These are phyloP conservation scores for Didymella segeticola DNA, from an alignment of 2,329 filamentous ascomycete genomes.

Conservation along the genomic window DNA sequence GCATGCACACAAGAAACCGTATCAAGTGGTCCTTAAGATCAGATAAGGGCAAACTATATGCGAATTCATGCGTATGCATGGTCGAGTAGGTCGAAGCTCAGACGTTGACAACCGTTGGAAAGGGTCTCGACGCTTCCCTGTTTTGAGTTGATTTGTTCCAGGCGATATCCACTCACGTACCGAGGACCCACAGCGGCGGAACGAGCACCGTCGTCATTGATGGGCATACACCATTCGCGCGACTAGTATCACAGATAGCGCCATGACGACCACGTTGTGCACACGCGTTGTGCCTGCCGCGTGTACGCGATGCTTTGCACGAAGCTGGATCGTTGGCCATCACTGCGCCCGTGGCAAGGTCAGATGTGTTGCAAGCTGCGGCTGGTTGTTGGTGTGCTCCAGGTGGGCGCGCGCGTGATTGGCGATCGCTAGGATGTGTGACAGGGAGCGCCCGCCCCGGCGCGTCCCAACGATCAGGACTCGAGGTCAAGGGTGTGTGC, in stretches of 20 bases:
- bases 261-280: slow-evolving; percentile 12
- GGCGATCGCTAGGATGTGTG: slow-evolving; percentile 34
- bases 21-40: not conserved
- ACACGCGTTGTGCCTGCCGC: slow-evolving; percentile 12
- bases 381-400: slow-evolving; percentile 28
- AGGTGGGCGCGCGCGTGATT: slow-evolving; percentile 25
- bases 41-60: not conserved
- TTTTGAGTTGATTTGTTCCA: slow-evolving; percentile 7
- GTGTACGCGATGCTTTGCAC: slow-evolving; percentile 14
- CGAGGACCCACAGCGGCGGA: slow-evolving; percentile 14
- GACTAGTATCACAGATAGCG: slow-evolving; percentile 20
- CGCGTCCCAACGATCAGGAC: slow-evolving; percentile 26
- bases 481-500: slow-evolving; percentile 32
- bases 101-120: not conserved
- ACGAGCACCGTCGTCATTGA: slow-evolving; percentile 6
- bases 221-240: slow-evolving; percentile 13
- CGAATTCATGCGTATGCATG: not conserved
- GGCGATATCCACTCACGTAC: not conserved
- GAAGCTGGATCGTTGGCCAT: slow-evolving; percentile 1
- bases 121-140: slow-evolving; percentile 5
- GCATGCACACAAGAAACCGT: not conserved
- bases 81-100: not conserved
- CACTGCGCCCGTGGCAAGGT: slow-evolving; percentile 11
- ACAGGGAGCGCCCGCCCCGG: slow-evolving; percentile 27
- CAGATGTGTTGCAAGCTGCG: slow-evolving; percentile 22